Evolutionary conservation across 2,329 filamentous ascomycete genomes (phyloP), one percentile per base, ranked within the genome.

Genomic region (Neurospora sp.): DNA sequence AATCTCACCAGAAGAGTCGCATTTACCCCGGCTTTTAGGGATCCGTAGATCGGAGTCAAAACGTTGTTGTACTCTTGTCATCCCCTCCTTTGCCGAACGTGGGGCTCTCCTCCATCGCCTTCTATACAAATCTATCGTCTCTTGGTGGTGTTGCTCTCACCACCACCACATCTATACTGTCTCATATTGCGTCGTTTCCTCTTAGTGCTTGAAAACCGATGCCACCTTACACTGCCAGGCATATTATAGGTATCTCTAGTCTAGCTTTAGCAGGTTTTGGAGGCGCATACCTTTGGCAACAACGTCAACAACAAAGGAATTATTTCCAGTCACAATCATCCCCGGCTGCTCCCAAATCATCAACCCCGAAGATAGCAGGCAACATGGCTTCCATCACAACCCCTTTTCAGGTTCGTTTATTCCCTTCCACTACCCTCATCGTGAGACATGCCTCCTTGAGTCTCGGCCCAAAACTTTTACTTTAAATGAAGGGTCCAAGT

Each of bases 341-440:
- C 67, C 43, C 52, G 15, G 52, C 23, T 33, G 6, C 52, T 58
- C 52, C 52, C 15, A 58, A 58, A 7, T 4, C 8, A 42, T 43
- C 69, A 66, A 19, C 15, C n/a, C 7, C 42, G 38, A 10, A 38
- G 5, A 73, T 70, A 38, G 67, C 68, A 67, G 73, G 66, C 76
- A 82, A 76, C 68, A 85, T 84, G 83, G 78, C 82, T 40, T 79
- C 52, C 52, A 58, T 80, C 67, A 79, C 79, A 58, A 80, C 82
- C 74, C 80, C 81, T 68, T 85, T 85, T 70, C 81, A 83, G 80
- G 83, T 85, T 71, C 68, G 77, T 74, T 58, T 15, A 43, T 28
- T 13, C 6, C 11, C 33, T 36, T 66, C 11, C 11, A 40, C 8
- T 19, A 38, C 15, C 2, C 23, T 11, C 67, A 19, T n/a, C 38